These are phyloP conservation scores for Cylindrotheca fusiformis DNA, from an alignment of 108 stramenopile species.

Conservation along the genomic window DNA sequence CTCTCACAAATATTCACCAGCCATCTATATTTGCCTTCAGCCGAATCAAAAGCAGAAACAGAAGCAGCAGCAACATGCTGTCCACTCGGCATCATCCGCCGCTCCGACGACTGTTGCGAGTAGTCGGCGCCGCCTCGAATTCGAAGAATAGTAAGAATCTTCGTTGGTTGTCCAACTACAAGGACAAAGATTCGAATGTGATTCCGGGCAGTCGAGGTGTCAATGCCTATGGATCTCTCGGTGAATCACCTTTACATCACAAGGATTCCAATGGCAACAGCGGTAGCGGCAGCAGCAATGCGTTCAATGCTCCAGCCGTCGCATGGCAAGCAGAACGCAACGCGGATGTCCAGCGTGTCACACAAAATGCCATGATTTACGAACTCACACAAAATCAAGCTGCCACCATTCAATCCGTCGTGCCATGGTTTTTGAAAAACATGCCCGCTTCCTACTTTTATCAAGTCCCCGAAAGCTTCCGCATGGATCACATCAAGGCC, in stretches of 20 bases:
- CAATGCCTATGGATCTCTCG: not conserved
- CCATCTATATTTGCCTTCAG: too few species aligned
- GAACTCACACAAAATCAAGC: conserved; percentile 75
- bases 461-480: conserved; percentile 85
- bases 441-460: conserved; percentile 93
- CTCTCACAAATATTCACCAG: too few species aligned
- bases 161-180: not conserved
- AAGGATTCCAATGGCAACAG: not conserved
- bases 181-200: not conserved
- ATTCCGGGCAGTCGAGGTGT: not conserved
- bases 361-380: conserved; percentile 51
- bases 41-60: too few species aligned
- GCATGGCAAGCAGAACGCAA: conserved; percentile 79
- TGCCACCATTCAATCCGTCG: conserved; percentile 72
- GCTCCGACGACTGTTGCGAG: too few species aligned
- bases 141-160: too few species aligned
- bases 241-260: not conserved
- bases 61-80: too few species aligned
- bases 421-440: conserved; percentile 95
- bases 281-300: conserved; percentile 1
- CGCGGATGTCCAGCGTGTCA: conserved; percentile 78
- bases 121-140: too few species aligned
- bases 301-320: conserved; percentile 3
- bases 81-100: too few species aligned
- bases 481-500: conserved; percentile 97